These are phyloP conservation scores for Kwoniella bestiolae DNA, from an alignment of 768 basidiomycete genomes.

Conservation along the genomic window DNA sequence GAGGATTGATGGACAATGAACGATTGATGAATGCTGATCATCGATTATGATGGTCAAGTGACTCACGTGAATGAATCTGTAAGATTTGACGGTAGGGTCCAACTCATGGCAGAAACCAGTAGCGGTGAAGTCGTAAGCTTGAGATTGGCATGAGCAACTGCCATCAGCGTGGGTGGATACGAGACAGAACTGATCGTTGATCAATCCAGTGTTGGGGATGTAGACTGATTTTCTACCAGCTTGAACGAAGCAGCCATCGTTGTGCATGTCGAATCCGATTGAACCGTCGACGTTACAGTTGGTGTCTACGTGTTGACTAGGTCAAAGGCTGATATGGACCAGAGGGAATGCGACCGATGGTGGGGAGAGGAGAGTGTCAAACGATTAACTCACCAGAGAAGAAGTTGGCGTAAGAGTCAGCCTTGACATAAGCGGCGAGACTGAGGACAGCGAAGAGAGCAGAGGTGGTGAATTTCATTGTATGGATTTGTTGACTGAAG, in stretches of 20 bases:
- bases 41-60: too few relatives aligned
- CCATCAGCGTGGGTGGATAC: conserved; percentile 5
- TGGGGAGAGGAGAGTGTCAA: neutral
- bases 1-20: neutral
- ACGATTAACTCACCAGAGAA: conserved; percentile 18
- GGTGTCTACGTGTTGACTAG: conserved; percentile 16
- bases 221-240: conserved; percentile 16
- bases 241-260: conserved; percentile 21
- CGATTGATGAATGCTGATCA: too few relatives aligned
- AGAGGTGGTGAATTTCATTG: conserved; percentile 24
- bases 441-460: conserved; percentile 16
- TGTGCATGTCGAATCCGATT: conserved; percentile 23
- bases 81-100: conserved; percentile 14
- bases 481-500: conserved; percentile 1
- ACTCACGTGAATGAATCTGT: conserved; percentile 21
- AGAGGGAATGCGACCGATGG: too few relatives aligned
- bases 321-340: too few relatives aligned
- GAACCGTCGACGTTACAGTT: conserved; percentile 22
- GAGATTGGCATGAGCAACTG: conserved; percentile 15
- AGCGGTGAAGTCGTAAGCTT: conserved; percentile 19
- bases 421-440: conserved; percentile 18
- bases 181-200: conserved; percentile 21
- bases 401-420: conserved; percentile 34
- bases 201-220: conserved; percentile 19
- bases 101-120: conserved; percentile 14